Conservation (phyloP, 2,329 filamentous ascomycete species). For the Lecanicillium sp. region DNA sequence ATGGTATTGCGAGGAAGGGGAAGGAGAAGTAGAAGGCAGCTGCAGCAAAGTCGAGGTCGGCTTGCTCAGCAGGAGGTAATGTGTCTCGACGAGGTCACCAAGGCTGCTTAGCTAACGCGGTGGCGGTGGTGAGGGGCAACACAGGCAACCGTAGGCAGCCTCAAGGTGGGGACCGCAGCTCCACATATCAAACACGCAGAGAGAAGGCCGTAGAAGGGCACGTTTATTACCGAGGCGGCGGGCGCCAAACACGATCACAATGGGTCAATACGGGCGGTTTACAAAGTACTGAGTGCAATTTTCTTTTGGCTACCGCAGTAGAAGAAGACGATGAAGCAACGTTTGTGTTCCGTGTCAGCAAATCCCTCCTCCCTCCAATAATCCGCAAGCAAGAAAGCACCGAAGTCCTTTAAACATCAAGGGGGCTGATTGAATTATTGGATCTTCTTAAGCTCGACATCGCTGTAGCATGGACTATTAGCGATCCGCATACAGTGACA, state of each 20-base stretch:
- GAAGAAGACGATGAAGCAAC: too few species aligned
- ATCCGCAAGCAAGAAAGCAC: too few species aligned
- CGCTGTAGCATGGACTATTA: constrained; percentile 34
- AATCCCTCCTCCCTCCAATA: too few species aligned
- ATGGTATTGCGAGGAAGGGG: background rate
- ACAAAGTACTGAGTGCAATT: too few species aligned
- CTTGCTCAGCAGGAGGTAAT: background rate
- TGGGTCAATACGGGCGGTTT: too few species aligned
- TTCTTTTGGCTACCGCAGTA: too few species aligned
- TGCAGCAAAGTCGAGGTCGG: background rate
- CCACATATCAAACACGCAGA: too few species aligned
- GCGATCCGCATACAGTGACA: background rate
- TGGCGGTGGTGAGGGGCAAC: constrained; percentile 7
- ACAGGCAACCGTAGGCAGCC: constrained; percentile 5
- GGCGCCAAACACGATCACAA: too few species aligned
- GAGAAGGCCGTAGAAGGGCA: too few species aligned
- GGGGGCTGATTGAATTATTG: constrained; percentile 29
- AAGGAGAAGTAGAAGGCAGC: background rate
- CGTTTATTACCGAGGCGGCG: too few species aligned
- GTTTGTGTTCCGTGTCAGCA: too few species aligned
- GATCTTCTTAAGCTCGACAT: constrained; percentile 62
- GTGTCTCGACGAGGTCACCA: background rate
- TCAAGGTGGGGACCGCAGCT: constrained; percentile 3
- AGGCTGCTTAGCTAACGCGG: constrained; percentile 7
- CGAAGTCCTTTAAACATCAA: too few species aligned